Percentiles rank a stretch among this genome's conserved stretches.
Conservation (phyloP, 441 rosid species). For the Melianthus villosus region DNA sequence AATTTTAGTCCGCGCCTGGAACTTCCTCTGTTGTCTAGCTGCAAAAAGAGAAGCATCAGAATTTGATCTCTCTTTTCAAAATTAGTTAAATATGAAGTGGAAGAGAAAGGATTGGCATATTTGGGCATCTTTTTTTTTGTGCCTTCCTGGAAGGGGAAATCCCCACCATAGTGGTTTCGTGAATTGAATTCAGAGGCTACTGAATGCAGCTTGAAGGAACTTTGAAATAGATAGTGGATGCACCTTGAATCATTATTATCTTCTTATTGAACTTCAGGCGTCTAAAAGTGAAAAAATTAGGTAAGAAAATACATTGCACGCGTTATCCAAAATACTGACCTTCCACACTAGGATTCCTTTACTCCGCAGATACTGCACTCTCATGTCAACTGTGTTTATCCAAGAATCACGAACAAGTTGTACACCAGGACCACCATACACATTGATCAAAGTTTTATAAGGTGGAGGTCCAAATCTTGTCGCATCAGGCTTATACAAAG, state of each 20-base stretch:
- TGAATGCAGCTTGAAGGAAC: too few species aligned
- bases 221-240: too few species aligned
- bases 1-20: conserved; percentile 73
- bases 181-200: too few species aligned
- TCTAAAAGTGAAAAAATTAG: too few species aligned
- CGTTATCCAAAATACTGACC: conserved; percentile 23
- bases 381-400: conserved; percentile 80
- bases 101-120: too few species aligned
- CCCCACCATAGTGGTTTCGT: too few species aligned
- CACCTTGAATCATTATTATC: too few species aligned
- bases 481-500: conserved; percentile 59
- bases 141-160: too few species aligned
- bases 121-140: too few species aligned
- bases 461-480: conserved; percentile 79
- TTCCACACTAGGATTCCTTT: conserved; percentile 87
- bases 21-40: conserved; percentile 89
- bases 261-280: too few species aligned
- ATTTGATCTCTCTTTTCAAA: background rate
- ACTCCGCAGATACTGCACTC: conserved; percentile 76
- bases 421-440: conserved; percentile 80
- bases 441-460: conserved; percentile 62
- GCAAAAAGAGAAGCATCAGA: conserved; percentile 12
- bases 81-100: background rate
- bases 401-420: conserved; percentile 67
- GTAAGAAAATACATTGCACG: background rate